Conservation (phyloP, 2,329 filamentous ascomycete species). For the Botrytis porri region DNA sequence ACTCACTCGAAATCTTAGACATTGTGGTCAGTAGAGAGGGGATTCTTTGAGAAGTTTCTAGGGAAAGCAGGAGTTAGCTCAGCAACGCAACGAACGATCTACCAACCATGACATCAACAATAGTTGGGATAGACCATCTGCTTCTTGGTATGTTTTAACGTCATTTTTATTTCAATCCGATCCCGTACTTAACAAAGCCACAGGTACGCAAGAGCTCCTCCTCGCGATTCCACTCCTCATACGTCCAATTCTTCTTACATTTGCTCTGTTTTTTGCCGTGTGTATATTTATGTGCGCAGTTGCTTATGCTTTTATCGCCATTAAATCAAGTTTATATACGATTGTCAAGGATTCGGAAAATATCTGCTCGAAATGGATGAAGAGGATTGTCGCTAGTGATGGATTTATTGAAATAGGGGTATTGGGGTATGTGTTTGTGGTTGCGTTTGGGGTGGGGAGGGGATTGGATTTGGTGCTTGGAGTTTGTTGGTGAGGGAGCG, state of each 20-base stretch:
- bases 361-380: not conserved
- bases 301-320: not conserved
- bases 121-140: not conserved
- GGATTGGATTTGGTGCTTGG: conserved; percentile 9
- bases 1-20: not conserved
- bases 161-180: not conserved
- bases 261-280: not conserved
- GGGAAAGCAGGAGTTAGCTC: not conserved
- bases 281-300: conserved; percentile 6
- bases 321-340: not conserved
- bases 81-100: not conserved
- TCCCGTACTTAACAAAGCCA: not conserved
- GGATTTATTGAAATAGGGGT: not conserved
- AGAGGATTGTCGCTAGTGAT: not conserved
- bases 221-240: not conserved
- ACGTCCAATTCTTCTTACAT: conserved; percentile 1
- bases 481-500: not conserved
- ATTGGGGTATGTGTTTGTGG: conserved; percentile 1
- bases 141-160: not conserved
- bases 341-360: not conserved
- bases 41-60: not conserved
- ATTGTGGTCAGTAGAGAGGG: not conserved
- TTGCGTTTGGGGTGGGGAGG: conserved; percentile 3
- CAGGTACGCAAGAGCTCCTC: conserved; percentile 2
- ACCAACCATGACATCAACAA: not conserved